These are phyloP conservation scores for Choiromyces venosus DNA, from an alignment of 495 filamentous ascomycete genomes.

Conservation along the genomic window DNA sequence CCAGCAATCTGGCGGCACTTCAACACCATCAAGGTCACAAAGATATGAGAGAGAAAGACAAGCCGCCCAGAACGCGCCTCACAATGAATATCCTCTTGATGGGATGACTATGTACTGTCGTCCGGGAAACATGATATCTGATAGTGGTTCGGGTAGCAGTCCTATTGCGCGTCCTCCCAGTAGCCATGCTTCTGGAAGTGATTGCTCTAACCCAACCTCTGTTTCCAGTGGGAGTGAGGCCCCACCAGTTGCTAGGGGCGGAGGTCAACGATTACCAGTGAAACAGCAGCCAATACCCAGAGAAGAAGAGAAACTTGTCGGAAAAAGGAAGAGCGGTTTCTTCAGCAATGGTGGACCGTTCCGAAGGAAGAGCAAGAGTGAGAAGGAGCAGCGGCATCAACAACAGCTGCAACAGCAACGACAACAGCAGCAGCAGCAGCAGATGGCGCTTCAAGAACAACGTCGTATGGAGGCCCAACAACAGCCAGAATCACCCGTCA, in stretches of 20 bases:
- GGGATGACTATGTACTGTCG: slow-evolving; percentile 99
- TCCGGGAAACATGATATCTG: slow-evolving; percentile 68
- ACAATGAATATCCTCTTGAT: slow-evolving; percentile 91
- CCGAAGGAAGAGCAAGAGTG: slow-evolving; percentile 80
- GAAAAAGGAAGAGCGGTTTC: slow-evolving; percentile 83
- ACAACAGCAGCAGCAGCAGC: slow-evolving; percentile 25
- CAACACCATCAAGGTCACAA: slow-evolving; percentile 34
- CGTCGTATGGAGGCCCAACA: slow-evolving; percentile 35
- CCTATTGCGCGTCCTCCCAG: slow-evolving; percentile 61
- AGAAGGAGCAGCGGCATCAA: slow-evolving; percentile 57
- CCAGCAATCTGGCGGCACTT: slow-evolving; percentile 18
- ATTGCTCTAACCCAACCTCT: slow-evolving; percentile 83
- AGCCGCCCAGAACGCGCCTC: slow-evolving; percentile 50
- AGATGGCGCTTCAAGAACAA: slow-evolving; percentile 32
- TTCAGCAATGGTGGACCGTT: slow-evolving; percentile 94
- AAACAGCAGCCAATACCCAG: slow-evolving; percentile 30
- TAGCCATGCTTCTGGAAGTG: slow-evolving; percentile 86
- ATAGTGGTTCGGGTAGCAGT: slow-evolving; percentile 70
- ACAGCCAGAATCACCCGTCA: slow-evolving; percentile 40
- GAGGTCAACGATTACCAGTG: slow-evolving; percentile 27
- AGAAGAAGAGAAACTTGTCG: slow-evolving; percentile 64
- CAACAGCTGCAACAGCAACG: slow-evolving; percentile 31
- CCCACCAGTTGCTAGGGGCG: slow-evolving; percentile 15
- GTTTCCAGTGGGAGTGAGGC: slow-evolving; percentile 61
- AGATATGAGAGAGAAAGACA: slow-evolving; percentile 36